A percentile compares a stretch with the other conserved stretches of the same genome.
phyloP scores from a whole-genome alignment of 345 rosid genomes.

The Garcia nutans region DNA sequence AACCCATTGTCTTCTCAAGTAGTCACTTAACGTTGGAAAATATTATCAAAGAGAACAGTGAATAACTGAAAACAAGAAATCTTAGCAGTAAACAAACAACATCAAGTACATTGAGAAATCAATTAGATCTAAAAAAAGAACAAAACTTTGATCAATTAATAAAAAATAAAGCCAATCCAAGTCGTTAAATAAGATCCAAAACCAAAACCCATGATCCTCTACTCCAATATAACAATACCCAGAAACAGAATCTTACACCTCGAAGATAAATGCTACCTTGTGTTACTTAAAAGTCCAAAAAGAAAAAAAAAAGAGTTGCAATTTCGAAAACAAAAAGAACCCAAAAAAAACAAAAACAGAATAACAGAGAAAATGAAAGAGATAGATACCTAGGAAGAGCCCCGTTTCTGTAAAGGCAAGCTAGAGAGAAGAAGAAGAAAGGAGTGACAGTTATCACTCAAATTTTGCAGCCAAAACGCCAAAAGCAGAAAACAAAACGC shows the following conservation, averaged over 20 bases:
- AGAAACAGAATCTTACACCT: background rate
- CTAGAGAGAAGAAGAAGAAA: background rate
- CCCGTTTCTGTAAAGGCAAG: slow-evolving; percentile 6
- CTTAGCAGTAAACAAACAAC: background rate
- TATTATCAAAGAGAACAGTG: background rate
- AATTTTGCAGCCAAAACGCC: slow-evolving; percentile 3
- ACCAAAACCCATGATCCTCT: slow-evolving; percentile 13
- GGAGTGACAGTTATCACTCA: background rate
- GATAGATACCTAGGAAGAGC: slow-evolving; percentile 31
- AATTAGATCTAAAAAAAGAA: slow-evolving; percentile 38
- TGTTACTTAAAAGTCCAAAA: background rate
- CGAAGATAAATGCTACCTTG: background rate
- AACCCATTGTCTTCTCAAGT: slow-evolving; percentile 1
- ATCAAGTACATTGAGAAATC: slow-evolving; percentile 2
- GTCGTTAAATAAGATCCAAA: slow-evolving; percentile 41
- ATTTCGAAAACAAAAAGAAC: background rate
- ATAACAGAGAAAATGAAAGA: background rate
- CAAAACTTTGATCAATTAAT: slow-evolving; percentile 5
- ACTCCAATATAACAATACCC: background rate
- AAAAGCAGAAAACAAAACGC: slow-evolving; percentile 2
- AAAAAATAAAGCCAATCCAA: slow-evolving; percentile 12
- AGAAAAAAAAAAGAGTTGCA: background rate
- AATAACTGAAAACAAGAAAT: background rate
- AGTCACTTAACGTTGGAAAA: background rate
- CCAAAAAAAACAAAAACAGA: background rate